These are phyloP conservation scores for Protea cynaroides DNA, from an alignment of 164 flowering plant species.

Conservation along the genomic window DNA sequence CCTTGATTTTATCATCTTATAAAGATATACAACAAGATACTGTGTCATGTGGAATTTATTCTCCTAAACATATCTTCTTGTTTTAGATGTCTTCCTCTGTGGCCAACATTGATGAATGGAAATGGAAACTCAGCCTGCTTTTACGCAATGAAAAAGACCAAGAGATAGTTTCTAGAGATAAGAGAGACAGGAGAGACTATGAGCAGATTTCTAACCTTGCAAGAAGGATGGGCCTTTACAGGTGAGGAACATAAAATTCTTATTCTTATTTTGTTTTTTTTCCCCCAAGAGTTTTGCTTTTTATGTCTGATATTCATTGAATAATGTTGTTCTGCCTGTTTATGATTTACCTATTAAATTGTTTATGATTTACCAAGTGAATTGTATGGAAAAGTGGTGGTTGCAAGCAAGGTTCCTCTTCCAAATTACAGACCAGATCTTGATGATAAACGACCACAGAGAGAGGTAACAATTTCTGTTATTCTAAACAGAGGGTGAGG, in stretches of 20 bases:
- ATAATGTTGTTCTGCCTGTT: not conserved
- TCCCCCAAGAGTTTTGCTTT: not conserved
- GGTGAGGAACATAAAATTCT: constrained; percentile 29
- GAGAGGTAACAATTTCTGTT: constrained; percentile 61
- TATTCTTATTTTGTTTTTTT: constrained; percentile 4
- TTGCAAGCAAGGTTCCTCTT: constrained; percentile 94
- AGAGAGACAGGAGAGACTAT: constrained; percentile 84
- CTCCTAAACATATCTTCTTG: constrained; percentile 5
- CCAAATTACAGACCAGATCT: constrained; percentile 97
- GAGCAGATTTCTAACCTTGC: constrained; percentile 93
- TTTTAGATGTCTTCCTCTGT: constrained; percentile 85
- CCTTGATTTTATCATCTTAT: not conserved
- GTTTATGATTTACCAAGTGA: constrained; percentile 37
- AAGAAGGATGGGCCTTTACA: constrained; percentile 85
- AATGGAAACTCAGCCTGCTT: constrained; percentile 91
- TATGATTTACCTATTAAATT: not conserved
- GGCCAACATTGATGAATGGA: constrained; percentile 97
- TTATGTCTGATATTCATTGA: not conserved
- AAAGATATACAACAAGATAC: not conserved
- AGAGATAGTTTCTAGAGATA: constrained; percentile 86
- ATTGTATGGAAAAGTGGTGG: constrained; percentile 88
- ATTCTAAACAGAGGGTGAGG: not conserved
- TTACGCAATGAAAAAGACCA: constrained; percentile 65
- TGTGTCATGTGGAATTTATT: not conserved
- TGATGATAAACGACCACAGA: constrained; percentile 94